A percentile compares a stretch with the other conserved stretches of the same genome.
These are phyloP conservation scores for Claviceps sp. DNA, from an alignment of 2,329 filamentous ascomycete genomes.

Conservation along the genomic window DNA sequence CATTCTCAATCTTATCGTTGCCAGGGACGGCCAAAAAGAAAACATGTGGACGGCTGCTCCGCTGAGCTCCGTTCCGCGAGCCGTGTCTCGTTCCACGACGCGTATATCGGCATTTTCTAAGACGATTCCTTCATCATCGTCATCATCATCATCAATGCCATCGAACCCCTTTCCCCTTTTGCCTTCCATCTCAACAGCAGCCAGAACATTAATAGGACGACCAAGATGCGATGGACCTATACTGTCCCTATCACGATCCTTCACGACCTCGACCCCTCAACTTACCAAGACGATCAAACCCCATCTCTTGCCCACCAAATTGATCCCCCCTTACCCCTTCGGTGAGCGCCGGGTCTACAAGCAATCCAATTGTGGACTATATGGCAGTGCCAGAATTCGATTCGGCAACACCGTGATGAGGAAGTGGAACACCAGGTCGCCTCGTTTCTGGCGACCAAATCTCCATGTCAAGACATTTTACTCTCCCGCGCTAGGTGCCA, in stretches of 20 bases:
- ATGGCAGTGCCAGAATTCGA: conserved; percentile 56
- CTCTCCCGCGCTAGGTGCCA: conserved; percentile 46
- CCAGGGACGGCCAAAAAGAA: no score
- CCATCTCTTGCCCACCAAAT: conserved; percentile 30
- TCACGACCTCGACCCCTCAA: conserved; percentile 23
- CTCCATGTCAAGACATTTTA: conserved; percentile 55
- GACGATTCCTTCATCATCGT: neutral
- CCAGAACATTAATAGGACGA: neutral
- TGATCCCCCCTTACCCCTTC: conserved; percentile 59
- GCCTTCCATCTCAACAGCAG: neutral
- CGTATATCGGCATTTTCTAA: conserved; percentile 5
- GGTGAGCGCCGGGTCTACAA: conserved; percentile 60
- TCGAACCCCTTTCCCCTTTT: neutral
- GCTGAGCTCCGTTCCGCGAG: conserved; percentile 8
- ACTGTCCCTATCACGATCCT: conserved; percentile 10
- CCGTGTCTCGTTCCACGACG: conserved; percentile 6
- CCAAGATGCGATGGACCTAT: neutral
- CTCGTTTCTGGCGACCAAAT: conserved; percentile 64
- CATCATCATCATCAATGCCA: neutral
- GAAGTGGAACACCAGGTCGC: conserved; percentile 54
- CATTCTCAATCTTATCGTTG: no score
- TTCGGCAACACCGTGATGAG: conserved; percentile 71
- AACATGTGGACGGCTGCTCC: conserved; percentile 1
- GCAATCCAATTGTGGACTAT: conserved; percentile 65
- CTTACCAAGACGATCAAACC: conserved; percentile 28